A percentile compares a stretch with the other conserved stretches of the same genome.
Conservation (phyloP, 352 stramenopile species). For the Phytophthora pini region DNA sequence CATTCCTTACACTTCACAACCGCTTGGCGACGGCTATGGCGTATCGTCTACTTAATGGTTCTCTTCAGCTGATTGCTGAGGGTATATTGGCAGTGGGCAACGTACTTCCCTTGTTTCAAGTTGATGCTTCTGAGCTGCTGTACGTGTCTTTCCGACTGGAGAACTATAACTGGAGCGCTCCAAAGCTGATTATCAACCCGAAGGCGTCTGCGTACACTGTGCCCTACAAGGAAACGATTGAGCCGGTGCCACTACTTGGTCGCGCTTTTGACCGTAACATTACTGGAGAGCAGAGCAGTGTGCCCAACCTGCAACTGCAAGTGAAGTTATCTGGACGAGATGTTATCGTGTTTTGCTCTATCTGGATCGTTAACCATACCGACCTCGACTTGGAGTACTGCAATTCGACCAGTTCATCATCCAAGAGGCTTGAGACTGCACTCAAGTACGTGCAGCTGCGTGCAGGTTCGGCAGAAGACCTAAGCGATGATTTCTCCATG, state of each 20-base stretch:
- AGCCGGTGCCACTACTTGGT: conserved; percentile 73
- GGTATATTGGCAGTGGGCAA: conserved; percentile 86
- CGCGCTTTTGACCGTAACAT: conserved; percentile 75
- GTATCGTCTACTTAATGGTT: conserved; percentile 85
- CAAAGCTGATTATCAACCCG: conserved; percentile 81
- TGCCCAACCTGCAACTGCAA: conserved; percentile 85
- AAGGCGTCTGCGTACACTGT: conserved; percentile 71
- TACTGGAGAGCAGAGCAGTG: conserved; percentile 71
- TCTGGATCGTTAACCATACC: conserved; percentile 91
- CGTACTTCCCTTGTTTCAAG: conserved; percentile 84
- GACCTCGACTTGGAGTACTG: conserved; percentile 89
- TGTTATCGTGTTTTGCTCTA: conserved; percentile 85
- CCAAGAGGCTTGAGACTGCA: conserved; percentile 68
- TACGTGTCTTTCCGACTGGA: conserved; percentile 88
- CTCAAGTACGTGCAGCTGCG: conserved; percentile 79
- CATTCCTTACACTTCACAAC: conserved; percentile 88
- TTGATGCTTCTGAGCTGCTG: conserved; percentile 65
- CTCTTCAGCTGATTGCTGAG: conserved; percentile 86
- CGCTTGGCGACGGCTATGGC: conserved; percentile 81
- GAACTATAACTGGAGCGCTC: conserved; percentile 90
- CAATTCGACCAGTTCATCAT: conserved; percentile 80
- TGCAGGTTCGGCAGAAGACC: conserved; percentile 45
- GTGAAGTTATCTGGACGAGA: conserved; percentile 84
- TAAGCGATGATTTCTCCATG: conserved; percentile 68
- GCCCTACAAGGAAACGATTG: conserved; percentile 83